Base-by-base conservation (phyloP, 2,329 filamentous ascomycete species). In the Amauroascus verrucosus region DNA sequence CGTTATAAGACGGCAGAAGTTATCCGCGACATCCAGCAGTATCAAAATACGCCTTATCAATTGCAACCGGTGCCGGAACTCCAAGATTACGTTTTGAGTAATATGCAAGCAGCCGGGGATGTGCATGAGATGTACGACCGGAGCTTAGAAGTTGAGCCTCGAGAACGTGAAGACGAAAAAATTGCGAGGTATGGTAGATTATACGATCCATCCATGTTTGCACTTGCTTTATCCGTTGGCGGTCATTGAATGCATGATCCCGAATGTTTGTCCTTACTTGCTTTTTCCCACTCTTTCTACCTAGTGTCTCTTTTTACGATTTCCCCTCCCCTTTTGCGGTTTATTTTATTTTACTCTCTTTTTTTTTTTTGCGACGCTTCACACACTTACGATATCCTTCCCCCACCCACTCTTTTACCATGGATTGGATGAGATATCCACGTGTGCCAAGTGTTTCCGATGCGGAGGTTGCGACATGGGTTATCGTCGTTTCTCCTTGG, bases 51-150 rank as follows among this genome's bases (percentile, higher is more conserved):
- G 57, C 89, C 89, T n/a, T 98, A 97, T 67, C 84, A 86, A 6
- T 75, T 98, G 50, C 87, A 94, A 65, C 80, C 89, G 0, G 91
- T 98, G 14, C 80, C 84, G 1, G 93, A 97, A 71, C 76, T 98
- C 60, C 91, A 97, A 68, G 90, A 97, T 62, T 98, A 97, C 71
- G 95, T 98, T 60, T 73, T 96, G 61, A 90, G 84, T 68, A 96
- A 97, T 69, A 95, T 97, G 86, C 86, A 94, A 72, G 85, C 85
- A 28, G 91, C 93, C 3, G 87, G 89, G 50, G 91, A 97, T 68
- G 93, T 98, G 58, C 90, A 97, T 70, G 91, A 97, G 76, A 97
- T 97, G 93, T 98, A 97, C 75, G 90, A 97, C 71, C 90, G 90
- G 77, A 95, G 89, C 73, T 76, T 98, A 72, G 79, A 84, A 64